Evolutionary conservation across 2,329 filamentous ascomycete species (phyloP).

Genomic region (Elsinoe arachidis): DNA sequence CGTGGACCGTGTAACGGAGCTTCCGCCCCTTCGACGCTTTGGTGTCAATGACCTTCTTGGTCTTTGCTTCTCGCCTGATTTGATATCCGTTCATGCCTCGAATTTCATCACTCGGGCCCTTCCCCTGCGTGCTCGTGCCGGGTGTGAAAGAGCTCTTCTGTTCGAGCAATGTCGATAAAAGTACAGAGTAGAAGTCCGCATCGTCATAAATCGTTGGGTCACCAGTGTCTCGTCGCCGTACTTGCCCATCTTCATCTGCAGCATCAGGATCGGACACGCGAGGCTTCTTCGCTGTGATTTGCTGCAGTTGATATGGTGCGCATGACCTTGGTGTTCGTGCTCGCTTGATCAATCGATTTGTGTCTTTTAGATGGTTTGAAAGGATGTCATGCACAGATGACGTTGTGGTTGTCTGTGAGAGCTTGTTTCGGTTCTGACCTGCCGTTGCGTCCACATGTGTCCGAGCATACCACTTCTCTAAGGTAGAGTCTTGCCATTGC

Average conservation of each 20-base stretch:
- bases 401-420: slow-evolving; percentile 46
- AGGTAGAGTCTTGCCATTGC: slow-evolving; percentile 57
- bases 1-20: slow-evolving; percentile 87
- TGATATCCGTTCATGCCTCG: slow-evolving; percentile 29
- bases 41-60: slow-evolving; percentile 77
- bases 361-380: slow-evolving; percentile 56
- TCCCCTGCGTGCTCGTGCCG: slow-evolving; percentile 36
- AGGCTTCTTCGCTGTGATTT: neutral
- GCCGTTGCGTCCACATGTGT: slow-evolving; percentile 53
- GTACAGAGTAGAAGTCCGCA: slow-evolving; percentile 84
- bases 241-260: neutral
- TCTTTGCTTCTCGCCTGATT: slow-evolving; percentile 67
- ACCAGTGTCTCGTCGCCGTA: slow-evolving; percentile 36
- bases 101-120: slow-evolving; percentile 38
- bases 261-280: slow-evolving; percentile 33
- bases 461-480: slow-evolving; percentile 88
- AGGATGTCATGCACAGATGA: slow-evolving; percentile 56
- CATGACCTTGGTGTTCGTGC: slow-evolving; percentile 67
- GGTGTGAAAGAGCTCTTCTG: slow-evolving; percentile 58
- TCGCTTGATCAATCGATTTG: slow-evolving; percentile 59
- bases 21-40: slow-evolving; percentile 93
- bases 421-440: slow-evolving; percentile 49
- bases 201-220: slow-evolving; percentile 75
- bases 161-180: slow-evolving; percentile 88
- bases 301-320: slow-evolving; percentile 55